Evolutionary conservation across 1,284 basidiomycete species (phyloP).

Genomic region (Phylloboletellus chloephorus): DNA sequence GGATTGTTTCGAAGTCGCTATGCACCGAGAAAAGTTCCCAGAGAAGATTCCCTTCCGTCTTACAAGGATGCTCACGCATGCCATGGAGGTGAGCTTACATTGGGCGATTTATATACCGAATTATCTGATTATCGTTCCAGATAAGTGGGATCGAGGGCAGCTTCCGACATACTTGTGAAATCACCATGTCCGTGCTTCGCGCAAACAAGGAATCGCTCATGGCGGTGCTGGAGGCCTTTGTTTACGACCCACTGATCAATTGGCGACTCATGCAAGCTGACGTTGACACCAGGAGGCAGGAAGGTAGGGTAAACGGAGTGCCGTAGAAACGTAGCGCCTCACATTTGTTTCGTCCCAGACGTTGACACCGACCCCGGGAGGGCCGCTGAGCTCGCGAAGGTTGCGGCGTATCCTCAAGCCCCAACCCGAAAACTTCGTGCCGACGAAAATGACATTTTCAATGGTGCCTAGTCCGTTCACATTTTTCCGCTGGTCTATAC

Average conservation of each 20-base stretch:
- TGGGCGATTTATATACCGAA: not conserved
- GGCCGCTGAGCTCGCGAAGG: slow-evolving; percentile 58
- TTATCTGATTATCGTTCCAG: slow-evolving; percentile 35
- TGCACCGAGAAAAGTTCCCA: slow-evolving; percentile 97
- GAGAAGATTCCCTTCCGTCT: slow-evolving; percentile 98
- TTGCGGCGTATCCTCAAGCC: slow-evolving; percentile 68
- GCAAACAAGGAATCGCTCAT: slow-evolving; percentile 97
- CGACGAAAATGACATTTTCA: slow-evolving; percentile 80
- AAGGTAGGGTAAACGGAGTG: slow-evolving; percentile 40
- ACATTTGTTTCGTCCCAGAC: slow-evolving; percentile 24
- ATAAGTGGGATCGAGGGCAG: slow-evolving; percentile 97
- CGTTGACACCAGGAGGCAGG: slow-evolving; percentile 54
- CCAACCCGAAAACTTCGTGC: slow-evolving; percentile 71
- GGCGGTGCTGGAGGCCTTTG: slow-evolving; percentile 95
- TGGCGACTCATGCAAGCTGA: slow-evolving; percentile 82
- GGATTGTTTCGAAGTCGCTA: slow-evolving; percentile 91
- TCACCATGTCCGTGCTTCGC: slow-evolving; percentile 93
- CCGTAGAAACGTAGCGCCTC: not conserved
- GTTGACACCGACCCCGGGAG: slow-evolving; percentile 46
- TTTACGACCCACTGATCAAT: slow-evolving; percentile 86
- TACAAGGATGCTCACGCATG: slow-evolving; percentile 97
- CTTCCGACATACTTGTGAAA: slow-evolving; percentile 94
- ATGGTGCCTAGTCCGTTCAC: slow-evolving; percentile 40
- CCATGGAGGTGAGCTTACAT: slow-evolving; percentile 81
- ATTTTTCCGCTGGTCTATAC: not conserved